Conservation (phyloP, 768 basidiomycete species). For the Lentinus brumalis region DNA sequence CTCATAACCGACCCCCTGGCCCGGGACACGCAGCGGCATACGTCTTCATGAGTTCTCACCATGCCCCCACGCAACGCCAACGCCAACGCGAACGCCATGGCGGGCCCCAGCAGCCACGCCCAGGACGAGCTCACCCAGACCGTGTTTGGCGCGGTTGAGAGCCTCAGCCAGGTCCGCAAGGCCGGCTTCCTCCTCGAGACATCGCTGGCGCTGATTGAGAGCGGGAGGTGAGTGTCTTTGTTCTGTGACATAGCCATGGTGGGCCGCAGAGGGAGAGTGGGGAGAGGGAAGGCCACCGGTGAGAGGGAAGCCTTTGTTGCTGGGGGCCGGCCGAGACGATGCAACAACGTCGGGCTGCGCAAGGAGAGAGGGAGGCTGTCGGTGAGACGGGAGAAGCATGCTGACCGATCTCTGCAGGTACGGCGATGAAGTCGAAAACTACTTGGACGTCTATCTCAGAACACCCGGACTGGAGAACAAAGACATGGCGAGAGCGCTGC, state of each 20-base stretch:
- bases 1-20: constrained; percentile 15
- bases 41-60: constrained; percentile 9
- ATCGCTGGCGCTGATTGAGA: constrained; percentile 35
- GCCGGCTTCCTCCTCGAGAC: constrained; percentile 39
- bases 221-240: constrained; percentile 30
- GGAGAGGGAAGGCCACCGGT: too few relatives aligned
- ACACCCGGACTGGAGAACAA: constrained; percentile 57
- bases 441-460: constrained; percentile 64
- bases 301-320: not conserved
- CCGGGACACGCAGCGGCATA: constrained; percentile 6
- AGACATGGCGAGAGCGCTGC: constrained; percentile 54
- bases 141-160: constrained; percentile 35
- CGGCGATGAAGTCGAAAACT: constrained; percentile 63
- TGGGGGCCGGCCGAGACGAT: too few relatives aligned
- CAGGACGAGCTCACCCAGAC: constrained; percentile 39
- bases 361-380: not conserved
- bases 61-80: constrained; percentile 11
- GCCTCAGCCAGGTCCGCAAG: constrained; percentile 32
- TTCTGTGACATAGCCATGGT: not conserved
- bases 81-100: constrained; percentile 11
- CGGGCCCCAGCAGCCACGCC: constrained; percentile 5
- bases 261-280: too few relatives aligned
- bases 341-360: too few relatives aligned
- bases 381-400: not conserved
- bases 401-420: constrained; percentile 42